These are phyloP conservation scores for Eimeria acervulina DNA, from an alignment of 169 alveolate genomes.

Conservation along the genomic window DNA sequence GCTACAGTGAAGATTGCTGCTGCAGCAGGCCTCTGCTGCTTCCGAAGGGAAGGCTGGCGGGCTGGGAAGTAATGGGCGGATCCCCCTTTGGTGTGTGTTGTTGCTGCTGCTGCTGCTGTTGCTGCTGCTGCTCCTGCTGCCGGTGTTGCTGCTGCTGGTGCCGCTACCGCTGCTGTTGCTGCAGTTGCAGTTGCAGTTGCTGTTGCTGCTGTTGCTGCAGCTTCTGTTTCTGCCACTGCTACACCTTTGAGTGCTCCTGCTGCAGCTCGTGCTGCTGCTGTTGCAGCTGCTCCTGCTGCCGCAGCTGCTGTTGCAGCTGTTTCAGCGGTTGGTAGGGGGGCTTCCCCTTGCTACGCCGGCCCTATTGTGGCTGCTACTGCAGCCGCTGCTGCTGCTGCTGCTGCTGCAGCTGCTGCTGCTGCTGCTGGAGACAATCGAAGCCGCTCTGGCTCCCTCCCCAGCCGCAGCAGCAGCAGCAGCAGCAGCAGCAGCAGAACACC, in stretches of 20 bases:
- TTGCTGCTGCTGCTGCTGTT: background rate
- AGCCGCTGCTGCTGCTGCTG: background rate
- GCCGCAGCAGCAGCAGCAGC: slow-evolving; percentile 28
- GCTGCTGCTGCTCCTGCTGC: slow-evolving; percentile 6
- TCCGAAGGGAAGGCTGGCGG: background rate
- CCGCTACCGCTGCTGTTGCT: background rate
- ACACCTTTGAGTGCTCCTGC: background rate
- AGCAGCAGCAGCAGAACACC: slow-evolving; percentile 38
- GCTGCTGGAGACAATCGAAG: slow-evolving; percentile 46
- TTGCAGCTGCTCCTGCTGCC: slow-evolving; percentile 39
- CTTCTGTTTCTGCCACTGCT: background rate
- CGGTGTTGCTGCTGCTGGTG: background rate
- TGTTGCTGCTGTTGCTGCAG: background rate
- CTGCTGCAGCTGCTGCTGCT: slow-evolving; percentile 34
- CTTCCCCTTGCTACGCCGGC: background rate
- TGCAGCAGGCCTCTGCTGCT: slow-evolving; percentile 18
- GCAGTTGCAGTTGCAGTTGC: background rate
- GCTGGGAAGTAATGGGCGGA: background rate
- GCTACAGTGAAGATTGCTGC: slow-evolving; percentile 29
- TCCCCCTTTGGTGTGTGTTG: background rate
- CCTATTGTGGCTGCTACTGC: background rate
- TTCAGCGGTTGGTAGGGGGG: background rate
- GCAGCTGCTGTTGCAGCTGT: slow-evolving; percentile 30
- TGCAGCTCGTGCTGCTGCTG: background rate
- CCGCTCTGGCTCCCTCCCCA: slow-evolving; percentile 1